These are phyloP conservation scores for Euphorbia tirucalli DNA, from an alignment of 345 rosid species.

Conservation along the genomic window DNA sequence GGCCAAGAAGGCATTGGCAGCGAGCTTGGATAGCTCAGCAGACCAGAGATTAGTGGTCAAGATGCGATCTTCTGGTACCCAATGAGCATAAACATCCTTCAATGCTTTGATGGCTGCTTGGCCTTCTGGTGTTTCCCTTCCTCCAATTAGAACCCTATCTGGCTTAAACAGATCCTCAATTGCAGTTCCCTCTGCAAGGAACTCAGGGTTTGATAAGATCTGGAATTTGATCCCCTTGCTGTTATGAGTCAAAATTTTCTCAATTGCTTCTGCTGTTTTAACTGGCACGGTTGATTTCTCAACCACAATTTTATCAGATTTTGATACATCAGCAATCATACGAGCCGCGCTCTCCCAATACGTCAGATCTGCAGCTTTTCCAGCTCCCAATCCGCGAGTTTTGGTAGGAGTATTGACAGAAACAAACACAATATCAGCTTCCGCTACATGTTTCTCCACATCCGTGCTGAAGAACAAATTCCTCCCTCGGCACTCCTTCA, in stretches of 20 bases:
- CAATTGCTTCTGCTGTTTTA: slow-evolving; percentile 90
- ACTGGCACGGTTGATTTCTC: slow-evolving; percentile 98
- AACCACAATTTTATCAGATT: slow-evolving; percentile 83
- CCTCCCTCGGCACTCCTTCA: slow-evolving; percentile 80
- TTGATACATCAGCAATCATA: slow-evolving; percentile 86
- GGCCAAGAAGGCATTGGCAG: slow-evolving; percentile 90
- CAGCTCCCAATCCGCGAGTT: slow-evolving; percentile 89
- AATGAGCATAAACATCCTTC: slow-evolving; percentile 76
- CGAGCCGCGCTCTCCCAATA: slow-evolving; percentile 99
- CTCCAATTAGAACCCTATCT: slow-evolving; percentile 87
- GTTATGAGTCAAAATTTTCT: slow-evolving; percentile 84
- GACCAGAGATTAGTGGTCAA: slow-evolving; percentile 93
- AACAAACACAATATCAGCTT: slow-evolving; percentile 87
- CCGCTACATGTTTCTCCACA: slow-evolving; percentile 76
- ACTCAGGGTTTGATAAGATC: slow-evolving; percentile 92
- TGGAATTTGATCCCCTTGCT: slow-evolving; percentile 93
- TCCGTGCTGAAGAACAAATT: slow-evolving; percentile 90
- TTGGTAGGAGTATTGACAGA: slow-evolving; percentile 93
- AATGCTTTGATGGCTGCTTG: slow-evolving; percentile 67
- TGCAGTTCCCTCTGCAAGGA: slow-evolving; percentile 96
- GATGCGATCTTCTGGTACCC: slow-evolving; percentile 83
- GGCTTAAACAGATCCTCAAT: slow-evolving; percentile 67
- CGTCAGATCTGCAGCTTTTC: slow-evolving; percentile 92
- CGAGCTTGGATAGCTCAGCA: slow-evolving; percentile 92
- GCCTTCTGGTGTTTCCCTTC: slow-evolving; percentile 91